Percentiles rank a stretch among this genome's conserved stretches.
Evolutionary conservation across 257 asterid genomes (phyloP).

Genomic region (Solanum etuberosum): DNA sequence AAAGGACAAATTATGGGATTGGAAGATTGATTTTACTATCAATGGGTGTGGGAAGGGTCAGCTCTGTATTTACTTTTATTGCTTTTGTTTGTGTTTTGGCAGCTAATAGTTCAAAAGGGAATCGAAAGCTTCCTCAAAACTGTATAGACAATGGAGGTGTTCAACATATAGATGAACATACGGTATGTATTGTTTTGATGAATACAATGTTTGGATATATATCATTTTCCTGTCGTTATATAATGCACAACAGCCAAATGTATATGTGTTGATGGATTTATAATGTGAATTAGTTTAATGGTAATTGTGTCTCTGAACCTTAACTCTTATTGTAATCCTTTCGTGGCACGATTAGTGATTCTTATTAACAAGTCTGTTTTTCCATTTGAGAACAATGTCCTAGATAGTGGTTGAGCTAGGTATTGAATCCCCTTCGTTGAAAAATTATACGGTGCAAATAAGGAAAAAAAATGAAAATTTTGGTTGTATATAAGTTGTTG

Average conservation of each 20-base stretch:
- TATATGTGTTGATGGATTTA: background rate
- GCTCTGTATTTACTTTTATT: background rate
- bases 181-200: slow-evolving; percentile 1
- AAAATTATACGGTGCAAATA: background rate
- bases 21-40: background rate
- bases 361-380: background rate
- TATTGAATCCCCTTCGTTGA: background rate
- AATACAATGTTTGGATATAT: background rate
- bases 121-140: background rate
- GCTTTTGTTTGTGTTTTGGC: background rate
- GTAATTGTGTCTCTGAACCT: background rate
- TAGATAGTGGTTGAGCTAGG: background rate
- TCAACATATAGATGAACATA: background rate
- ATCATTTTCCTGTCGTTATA: background rate
- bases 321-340: background rate
- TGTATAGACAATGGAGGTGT: background rate
- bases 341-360: background rate
- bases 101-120: background rate
- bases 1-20: background rate
- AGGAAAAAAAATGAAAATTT: background rate
- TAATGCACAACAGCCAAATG: background rate
- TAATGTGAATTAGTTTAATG: background rate
- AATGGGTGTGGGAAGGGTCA: slow-evolving; percentile 1
- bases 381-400: background rate
- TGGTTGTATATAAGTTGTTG: background rate